Evolutionary conservation across 768 basidiomycete genomes (phyloP), one percentile per base, ranked within the genome.

Genomic region (Coprinellus aureogranulatus): DNA sequence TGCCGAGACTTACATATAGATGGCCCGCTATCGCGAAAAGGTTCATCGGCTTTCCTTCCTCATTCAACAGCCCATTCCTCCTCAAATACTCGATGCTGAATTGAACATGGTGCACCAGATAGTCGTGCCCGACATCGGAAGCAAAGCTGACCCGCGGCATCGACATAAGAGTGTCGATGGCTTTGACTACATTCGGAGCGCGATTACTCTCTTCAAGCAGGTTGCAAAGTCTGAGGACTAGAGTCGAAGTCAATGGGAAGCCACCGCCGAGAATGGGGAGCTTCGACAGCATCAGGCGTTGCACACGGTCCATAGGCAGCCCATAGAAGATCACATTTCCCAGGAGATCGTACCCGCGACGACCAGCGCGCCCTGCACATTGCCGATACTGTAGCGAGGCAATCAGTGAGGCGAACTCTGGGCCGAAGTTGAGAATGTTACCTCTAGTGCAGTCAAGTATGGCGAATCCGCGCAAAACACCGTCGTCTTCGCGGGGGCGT

Each of bases 301-400:
- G 82, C 3, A 87, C 81, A 40, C 86, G 77, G 57, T 85, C 81
- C 65, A 86, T 76, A 3, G 86, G 70, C 6, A 90, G 66, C 20
- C 87, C 88, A 63, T 86, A 88, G 72, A 90, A 90, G 1, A 90
- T 75, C 37, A 89, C 87, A 54, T 86, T 86, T 4, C 88, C 88
- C 0, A 86, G 73, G 6, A 85, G 76, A 63, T 89, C 87, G 59
- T 78, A 88, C 1, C 88, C 88, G 64, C 88, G 79, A 42, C 88
- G 80, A 57, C 88, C 88, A 39, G 88, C 88, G 66, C 88, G 79
- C 55, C 88, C 88, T 45, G 86, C 81, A 58, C 86, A 87, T 77
- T 89, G 88, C 10, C 88, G 83, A 66, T 86, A 89, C 85, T 86
- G 62, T 52, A 11, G 59, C 61, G 53, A 54, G 46, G 50, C 55